Conservation (phyloP, 805 yeast genomes). For the Maudiozyma barnettii region DNA sequence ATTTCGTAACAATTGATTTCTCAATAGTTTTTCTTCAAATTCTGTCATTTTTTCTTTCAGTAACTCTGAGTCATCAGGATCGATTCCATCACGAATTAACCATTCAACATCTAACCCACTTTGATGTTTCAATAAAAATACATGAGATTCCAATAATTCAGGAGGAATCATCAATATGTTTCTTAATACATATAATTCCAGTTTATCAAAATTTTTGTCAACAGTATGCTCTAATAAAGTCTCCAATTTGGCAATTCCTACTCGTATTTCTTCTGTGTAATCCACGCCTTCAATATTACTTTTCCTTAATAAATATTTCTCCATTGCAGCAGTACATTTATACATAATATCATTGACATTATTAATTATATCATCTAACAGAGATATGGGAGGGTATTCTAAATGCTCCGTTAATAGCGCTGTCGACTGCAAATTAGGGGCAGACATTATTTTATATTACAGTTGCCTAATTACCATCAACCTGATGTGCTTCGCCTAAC, state of each 20-base stretch:
- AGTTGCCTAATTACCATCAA: too few relatives aligned
- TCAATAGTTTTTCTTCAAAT: slow-evolving; percentile 14
- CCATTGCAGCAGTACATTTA: slow-evolving; percentile 72
- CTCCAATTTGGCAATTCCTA: slow-evolving; percentile 78
- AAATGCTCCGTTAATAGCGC: slow-evolving; percentile 73
- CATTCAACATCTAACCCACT: slow-evolving; percentile 33
- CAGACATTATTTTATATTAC: slow-evolving; percentile 27
- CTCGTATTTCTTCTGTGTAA: slow-evolving; percentile 46
- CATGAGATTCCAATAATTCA: slow-evolving; percentile 55
- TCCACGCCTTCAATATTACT: slow-evolving; percentile 14
- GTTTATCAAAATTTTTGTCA: slow-evolving; percentile 75
- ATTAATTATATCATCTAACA: slow-evolving; percentile 81
- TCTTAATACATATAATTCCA: slow-evolving; percentile 71
- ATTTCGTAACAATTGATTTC: slow-evolving; percentile 12
- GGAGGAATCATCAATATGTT: slow-evolving; percentile 66
- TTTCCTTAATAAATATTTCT: slow-evolving; percentile 41
- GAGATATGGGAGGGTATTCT: slow-evolving; percentile 72
- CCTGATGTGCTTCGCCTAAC: too few relatives aligned
- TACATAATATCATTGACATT: slow-evolving; percentile 78
- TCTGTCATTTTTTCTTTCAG: slow-evolving; percentile 15
- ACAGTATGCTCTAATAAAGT: slow-evolving; percentile 64
- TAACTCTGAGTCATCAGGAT: slow-evolving; percentile 6
- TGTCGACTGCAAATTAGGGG: slow-evolving; percentile 33
- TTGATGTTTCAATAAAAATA: slow-evolving; percentile 62
- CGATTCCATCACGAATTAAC: slow-evolving; percentile 4